These are phyloP conservation scores for Adansonia gregorii DNA, from an alignment of 441 rosid species.

Conservation along the genomic window DNA sequence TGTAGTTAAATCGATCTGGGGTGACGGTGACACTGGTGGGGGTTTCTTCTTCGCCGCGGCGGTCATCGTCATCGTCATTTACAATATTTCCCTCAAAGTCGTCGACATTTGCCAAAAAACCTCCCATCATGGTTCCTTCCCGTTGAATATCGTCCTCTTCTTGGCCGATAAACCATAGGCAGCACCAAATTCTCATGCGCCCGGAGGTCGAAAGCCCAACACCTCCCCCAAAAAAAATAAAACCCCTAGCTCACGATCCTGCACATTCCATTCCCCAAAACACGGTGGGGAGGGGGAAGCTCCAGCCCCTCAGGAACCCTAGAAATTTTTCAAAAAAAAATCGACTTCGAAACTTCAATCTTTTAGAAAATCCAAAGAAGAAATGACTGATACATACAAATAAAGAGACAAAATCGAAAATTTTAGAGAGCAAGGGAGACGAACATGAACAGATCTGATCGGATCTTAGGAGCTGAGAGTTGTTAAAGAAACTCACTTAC, in stretches of 20 bases:
- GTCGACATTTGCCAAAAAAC: conserved; percentile 36
- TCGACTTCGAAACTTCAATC: neutral
- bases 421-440: conserved; percentile 19
- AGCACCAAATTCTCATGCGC: conserved; percentile 90
- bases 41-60: neutral
- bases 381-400: conserved; percentile 30
- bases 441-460: conserved; percentile 44
- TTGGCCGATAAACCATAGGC: conserved; percentile 58
- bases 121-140: conserved; percentile 46
- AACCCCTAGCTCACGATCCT: conserved; percentile 63
- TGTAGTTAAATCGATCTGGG: neutral
- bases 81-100: conserved; percentile 35
- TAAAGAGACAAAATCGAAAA: neutral
- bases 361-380: conserved; percentile 25
- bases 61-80: conserved; percentile 26
- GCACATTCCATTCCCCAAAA: conserved; percentile 32
- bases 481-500: neutral
- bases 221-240: neutral
- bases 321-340: neutral
- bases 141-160: conserved; percentile 34
- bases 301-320: conserved; percentile 25
- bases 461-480: conserved; percentile 37
- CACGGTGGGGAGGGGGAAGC: neutral
- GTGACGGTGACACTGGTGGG: neutral
- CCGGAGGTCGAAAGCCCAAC: conserved; percentile 19